These are phyloP conservation scores for Proliferodiscus dingleyae DNA, from an alignment of 2,329 filamentous ascomycete species.

Conservation along the genomic window DNA sequence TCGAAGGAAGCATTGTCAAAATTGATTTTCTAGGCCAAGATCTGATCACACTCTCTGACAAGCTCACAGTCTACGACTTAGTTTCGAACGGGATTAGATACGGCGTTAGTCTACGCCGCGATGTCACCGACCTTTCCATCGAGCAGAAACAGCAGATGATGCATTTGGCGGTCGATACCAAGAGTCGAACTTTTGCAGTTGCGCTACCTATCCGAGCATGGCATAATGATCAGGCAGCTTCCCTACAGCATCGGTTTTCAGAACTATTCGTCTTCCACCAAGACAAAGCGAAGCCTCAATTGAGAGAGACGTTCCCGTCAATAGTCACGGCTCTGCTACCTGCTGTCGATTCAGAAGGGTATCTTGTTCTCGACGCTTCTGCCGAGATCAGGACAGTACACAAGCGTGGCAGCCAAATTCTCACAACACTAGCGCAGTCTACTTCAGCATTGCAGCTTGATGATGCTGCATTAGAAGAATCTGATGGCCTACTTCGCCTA, in stretches of 20 bases:
- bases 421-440: conserved; percentile 49
- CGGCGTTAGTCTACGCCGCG: conserved; percentile 52
- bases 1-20: conserved; percentile 59
- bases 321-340: conserved; percentile 64
- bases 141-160: conserved; percentile 43
- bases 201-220: conserved; percentile 37
- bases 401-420: conserved; percentile 52
- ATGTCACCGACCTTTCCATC: conserved; percentile 30
- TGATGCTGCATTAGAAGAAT: conserved; percentile 26
- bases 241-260: conserved; percentile 41
- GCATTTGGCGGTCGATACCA: conserved; percentile 67
- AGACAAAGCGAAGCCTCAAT: conserved; percentile 52
- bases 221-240: conserved; percentile 18
- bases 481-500: conserved; percentile 15
- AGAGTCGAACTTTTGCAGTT: conserved; percentile 62
- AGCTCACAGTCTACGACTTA: conserved; percentile 76
- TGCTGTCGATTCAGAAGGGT: conserved; percentile 61
- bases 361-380: conserved; percentile 68
- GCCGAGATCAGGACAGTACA: conserved; percentile 64
- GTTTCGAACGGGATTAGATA: conserved; percentile 72
- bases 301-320: conserved; percentile 51
- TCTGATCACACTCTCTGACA: conserved; percentile 69
- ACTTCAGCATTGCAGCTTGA: conserved; percentile 41
- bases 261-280: conserved; percentile 63
- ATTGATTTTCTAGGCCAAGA: conserved; percentile 68